A percentile compares a stretch with the other conserved stretches of the same genome.
phyloP scores from a whole-genome alignment of 768 basidiomycete species.

The Mycena belliarum region DNA sequence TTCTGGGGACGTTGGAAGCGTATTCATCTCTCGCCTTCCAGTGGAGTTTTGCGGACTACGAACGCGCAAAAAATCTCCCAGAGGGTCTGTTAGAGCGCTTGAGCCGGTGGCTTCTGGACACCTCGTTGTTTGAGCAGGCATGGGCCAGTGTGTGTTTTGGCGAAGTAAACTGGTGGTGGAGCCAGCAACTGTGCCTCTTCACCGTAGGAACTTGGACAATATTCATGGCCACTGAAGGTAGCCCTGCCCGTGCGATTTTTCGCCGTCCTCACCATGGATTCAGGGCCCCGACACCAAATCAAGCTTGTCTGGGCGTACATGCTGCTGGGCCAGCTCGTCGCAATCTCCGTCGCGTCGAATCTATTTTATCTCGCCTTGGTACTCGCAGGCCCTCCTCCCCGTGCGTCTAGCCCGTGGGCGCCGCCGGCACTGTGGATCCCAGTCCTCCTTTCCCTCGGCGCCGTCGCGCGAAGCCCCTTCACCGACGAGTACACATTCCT shows the following conservation, averaged over 20 bases:
- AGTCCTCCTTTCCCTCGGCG: constrained; percentile 45
- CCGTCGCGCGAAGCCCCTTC: constrained; percentile 46
- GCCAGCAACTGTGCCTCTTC: constrained; percentile 63
- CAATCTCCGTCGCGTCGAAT: constrained; percentile 65
- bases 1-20: neutral
- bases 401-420: too few relatives aligned
- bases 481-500: constrained; percentile 50
- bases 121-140: constrained; percentile 63
- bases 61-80: constrained; percentile 23
- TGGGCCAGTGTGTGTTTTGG: constrained; percentile 46
- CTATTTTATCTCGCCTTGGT: constrained; percentile 59
- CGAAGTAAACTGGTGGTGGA: constrained; percentile 70
- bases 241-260: too few relatives aligned
- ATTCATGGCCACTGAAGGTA: constrained; percentile 56
- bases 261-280: neutral
- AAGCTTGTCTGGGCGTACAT: constrained; percentile 63
- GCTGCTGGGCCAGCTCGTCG: constrained; percentile 73
- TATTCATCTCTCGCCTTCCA: constrained; percentile 19
- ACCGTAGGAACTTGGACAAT: constrained; percentile 59
- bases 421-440: constrained; percentile 39
- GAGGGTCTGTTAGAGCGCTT: constrained; percentile 32
- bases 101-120: constrained; percentile 53
- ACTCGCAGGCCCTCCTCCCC: constrained; percentile 31
- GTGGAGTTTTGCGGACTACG: constrained; percentile 60
- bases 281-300: constrained; percentile 42